These are phyloP conservation scores for Larix kaempferi DNA, from an alignment of 75 land plant genomes.

Conservation along the genomic window DNA sequence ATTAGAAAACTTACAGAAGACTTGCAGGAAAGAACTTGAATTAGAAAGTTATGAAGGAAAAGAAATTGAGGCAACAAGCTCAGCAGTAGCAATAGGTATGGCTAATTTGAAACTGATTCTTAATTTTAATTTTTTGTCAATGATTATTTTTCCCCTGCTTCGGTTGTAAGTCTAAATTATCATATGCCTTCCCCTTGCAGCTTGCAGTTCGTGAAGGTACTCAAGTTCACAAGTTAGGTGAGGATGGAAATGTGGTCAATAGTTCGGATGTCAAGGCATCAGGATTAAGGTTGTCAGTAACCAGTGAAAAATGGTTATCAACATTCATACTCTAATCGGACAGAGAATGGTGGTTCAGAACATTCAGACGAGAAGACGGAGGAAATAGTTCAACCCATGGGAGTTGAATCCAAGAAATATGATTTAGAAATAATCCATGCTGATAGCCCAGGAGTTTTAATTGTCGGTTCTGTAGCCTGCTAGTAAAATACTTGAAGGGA, in stretches of 20 bases:
- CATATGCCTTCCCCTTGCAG: not conserved
- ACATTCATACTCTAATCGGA: not conserved
- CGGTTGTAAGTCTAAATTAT: not conserved
- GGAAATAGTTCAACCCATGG: not conserved
- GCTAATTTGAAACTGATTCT: not conserved
- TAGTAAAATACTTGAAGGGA: not conserved
- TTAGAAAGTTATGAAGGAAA: conserved; percentile 74
- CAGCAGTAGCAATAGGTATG: conserved; percentile 5
- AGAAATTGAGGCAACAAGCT: conserved; percentile 56
- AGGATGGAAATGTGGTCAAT: not conserved
- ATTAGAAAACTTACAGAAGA: too few relatives aligned
- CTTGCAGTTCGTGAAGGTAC: not conserved
- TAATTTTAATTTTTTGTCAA: not conserved
- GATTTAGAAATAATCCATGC: too few relatives aligned
- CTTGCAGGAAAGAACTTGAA: too few relatives aligned
- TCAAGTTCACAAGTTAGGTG: not conserved
- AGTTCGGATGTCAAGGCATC: not conserved
- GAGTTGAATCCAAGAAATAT: too few relatives aligned
- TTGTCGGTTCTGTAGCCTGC: conserved; percentile 11
- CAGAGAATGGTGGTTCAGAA: not conserved
- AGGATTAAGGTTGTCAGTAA: not conserved
- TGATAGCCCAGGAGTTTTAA: conserved; percentile 2
- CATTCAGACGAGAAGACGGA: not conserved
- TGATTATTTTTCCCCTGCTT: not conserved
- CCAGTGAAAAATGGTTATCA: not conserved